Conservation (phyloP, 2,329 filamentous ascomycete species). For the Aspergillus latus region DNA sequence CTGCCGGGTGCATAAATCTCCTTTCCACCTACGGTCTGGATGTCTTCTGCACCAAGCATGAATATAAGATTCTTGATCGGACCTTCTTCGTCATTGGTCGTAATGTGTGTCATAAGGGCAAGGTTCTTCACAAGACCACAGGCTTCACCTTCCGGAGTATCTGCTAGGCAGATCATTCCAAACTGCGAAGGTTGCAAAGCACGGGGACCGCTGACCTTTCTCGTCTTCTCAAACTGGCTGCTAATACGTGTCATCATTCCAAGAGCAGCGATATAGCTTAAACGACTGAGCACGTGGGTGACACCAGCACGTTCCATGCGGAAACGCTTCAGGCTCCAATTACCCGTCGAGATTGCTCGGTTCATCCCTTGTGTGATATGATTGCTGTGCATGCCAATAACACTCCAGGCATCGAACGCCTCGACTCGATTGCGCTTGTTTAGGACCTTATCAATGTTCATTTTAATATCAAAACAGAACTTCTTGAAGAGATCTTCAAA, state of each 20-base stretch:
- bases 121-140: constrained; percentile 98
- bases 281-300: constrained; percentile 88
- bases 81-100: constrained; percentile 90
- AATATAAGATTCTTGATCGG: constrained; percentile 86
- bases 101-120: constrained; percentile 98
- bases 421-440: constrained; percentile 90
- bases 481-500: constrained; percentile 99
- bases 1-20: constrained; percentile 82
- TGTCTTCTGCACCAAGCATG: constrained; percentile 78
- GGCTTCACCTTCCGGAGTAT: constrained; percentile 97
- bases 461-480: constrained; percentile 83
- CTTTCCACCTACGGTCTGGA: constrained; percentile 75
- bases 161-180: constrained; percentile 95
- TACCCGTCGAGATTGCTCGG: constrained; percentile 92
- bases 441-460: constrained; percentile 90
- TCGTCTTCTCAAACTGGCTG: constrained; percentile 97
- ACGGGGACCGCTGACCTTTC: constrained; percentile 93
- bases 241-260: constrained; percentile 99
- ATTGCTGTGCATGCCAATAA: constrained; percentile 80
- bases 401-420: constrained; percentile 80
- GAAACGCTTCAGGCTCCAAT: constrained; percentile 97
- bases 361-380: constrained; percentile 92
- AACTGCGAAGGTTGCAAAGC: constrained; percentile 96
- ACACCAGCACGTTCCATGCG: constrained; percentile 98
- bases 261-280: constrained; percentile 94